These are phyloP conservation scores for Daldinia grandis DNA, from an alignment of 495 filamentous ascomycete species.

Conservation along the genomic window DNA sequence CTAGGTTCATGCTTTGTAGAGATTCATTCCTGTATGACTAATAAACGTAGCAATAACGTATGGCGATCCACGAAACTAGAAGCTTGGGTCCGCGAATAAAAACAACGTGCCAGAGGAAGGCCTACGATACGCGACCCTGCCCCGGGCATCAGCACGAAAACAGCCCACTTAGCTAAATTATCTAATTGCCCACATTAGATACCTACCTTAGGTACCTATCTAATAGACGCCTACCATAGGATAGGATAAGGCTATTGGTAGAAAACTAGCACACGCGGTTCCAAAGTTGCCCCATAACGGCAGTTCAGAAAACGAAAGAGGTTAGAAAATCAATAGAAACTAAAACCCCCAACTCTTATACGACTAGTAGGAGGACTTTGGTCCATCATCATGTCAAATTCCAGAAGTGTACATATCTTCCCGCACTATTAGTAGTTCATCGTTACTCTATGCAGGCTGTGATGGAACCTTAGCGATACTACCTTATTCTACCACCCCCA, in stretches of 20 bases:
- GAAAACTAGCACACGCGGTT: neutral
- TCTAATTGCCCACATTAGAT: neutral
- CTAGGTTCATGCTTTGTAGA: neutral
- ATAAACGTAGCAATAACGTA: neutral
- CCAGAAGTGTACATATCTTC: neutral
- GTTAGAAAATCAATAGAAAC: neutral
- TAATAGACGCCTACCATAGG: neutral
- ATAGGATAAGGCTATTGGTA: neutral
- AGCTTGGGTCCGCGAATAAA: slow-evolving; percentile 9
- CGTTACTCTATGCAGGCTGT: slow-evolving; percentile 5
- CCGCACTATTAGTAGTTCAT: slow-evolving; percentile 1
- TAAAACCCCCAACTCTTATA: neutral
- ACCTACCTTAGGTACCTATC: neutral
- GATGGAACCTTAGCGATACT: slow-evolving; percentile 4
- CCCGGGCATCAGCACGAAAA: neutral
- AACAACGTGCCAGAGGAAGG: neutral
- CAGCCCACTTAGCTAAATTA: neutral
- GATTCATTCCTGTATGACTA: neutral
- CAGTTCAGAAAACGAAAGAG: neutral
- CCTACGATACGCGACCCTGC: neutral
- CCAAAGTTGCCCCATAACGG: neutral
- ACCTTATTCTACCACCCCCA: slow-evolving; percentile 7
- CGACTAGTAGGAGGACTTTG: neutral
- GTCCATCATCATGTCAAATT: neutral
- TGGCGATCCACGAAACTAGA: slow-evolving; percentile 3